phyloP scores from a whole-genome alignment of 1,284 basidiomycete genomes.

The Prillingera fragicola region DNA sequence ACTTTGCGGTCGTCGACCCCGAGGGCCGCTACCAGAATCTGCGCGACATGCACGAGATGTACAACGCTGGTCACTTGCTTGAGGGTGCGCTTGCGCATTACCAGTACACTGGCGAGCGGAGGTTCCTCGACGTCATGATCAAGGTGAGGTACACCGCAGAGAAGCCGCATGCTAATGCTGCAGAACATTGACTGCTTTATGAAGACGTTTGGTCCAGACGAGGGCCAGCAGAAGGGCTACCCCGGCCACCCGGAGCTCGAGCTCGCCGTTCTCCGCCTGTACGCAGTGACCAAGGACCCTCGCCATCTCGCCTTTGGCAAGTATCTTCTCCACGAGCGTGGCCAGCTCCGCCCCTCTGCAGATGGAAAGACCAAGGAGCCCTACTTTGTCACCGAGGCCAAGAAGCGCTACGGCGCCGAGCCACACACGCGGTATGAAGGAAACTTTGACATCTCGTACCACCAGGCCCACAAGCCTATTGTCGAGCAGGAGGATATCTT shows the following conservation, averaged over 20 bases:
- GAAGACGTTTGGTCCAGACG: constrained; percentile 20
- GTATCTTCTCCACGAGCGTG: constrained; percentile 29
- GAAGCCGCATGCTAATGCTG: constrained; percentile 1
- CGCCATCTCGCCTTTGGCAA: constrained; percentile 25
- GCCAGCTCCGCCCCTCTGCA: constrained; percentile 21
- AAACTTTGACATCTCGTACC: constrained; percentile 31
- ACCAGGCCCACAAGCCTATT: constrained; percentile 28
- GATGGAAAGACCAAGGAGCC: constrained; percentile 10
- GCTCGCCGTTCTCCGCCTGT: constrained; percentile 32
- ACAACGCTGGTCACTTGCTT: constrained; percentile 34
- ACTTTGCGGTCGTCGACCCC: constrained; percentile 34
- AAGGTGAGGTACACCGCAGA: constrained; percentile 24
- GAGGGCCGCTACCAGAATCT: constrained; percentile 32
- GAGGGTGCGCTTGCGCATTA: constrained; percentile 34
- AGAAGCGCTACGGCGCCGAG: constrained; percentile 13
- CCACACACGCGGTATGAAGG: too few species aligned
- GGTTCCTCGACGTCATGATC: constrained; percentile 37
- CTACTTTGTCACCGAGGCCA: constrained; percentile 29
- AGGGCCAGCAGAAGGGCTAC: constrained; percentile 27
- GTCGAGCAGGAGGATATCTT: constrained; percentile 27
- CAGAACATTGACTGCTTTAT: constrained; percentile 33
- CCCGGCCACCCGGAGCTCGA: constrained; percentile 40
- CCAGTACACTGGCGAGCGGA: constrained; percentile 23
- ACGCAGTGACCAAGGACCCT: constrained; percentile 26
- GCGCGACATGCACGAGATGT: constrained; percentile 37